Percentiles rank a stretch among this genome's conserved stretches.
These are phyloP conservation scores for Chytriomyces confervae DNA, from an alignment of 192 early-diverging fungal genomes.

Conservation along the genomic window DNA sequence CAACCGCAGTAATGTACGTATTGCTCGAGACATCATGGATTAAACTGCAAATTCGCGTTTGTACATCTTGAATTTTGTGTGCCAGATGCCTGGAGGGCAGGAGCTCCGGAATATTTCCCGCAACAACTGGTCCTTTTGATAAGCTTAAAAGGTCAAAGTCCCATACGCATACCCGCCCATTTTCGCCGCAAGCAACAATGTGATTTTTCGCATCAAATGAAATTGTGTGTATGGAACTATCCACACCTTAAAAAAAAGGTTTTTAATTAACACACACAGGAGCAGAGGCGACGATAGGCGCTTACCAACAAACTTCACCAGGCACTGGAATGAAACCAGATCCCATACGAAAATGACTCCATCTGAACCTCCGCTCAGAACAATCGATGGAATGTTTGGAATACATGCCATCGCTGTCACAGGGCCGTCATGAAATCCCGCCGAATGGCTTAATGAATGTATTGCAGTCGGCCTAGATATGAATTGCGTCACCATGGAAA, in stretches of 20 bases:
- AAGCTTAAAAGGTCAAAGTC: constrained; percentile 14
- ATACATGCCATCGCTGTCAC: constrained; percentile 47
- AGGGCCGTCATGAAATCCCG: constrained; percentile 60
- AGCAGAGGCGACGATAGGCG: not conserved
- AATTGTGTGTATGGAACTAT: constrained; percentile 11
- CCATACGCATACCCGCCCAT: constrained; percentile 16
- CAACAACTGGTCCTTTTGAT: not conserved
- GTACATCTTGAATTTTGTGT: constrained; percentile 9
- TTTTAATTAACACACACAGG: not conserved
- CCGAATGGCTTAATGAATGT: constrained; percentile 54
- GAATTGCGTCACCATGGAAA: constrained; percentile 57
- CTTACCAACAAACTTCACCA: not conserved
- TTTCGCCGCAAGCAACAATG: constrained; percentile 10
- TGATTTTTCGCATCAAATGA: constrained; percentile 25
- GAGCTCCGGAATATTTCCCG: not conserved
- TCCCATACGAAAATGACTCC: constrained; percentile 31
- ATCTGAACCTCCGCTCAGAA: constrained; percentile 37
- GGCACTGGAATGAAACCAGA: constrained; percentile 3
- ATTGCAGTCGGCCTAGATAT: constrained; percentile 39
- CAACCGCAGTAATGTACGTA: constrained; percentile 10
- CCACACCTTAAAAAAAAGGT: not conserved
- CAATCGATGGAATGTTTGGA: constrained; percentile 29
- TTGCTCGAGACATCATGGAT: constrained; percentile 2
- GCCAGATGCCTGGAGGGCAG: not conserved
- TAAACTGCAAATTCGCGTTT: constrained; percentile 15